Base-by-base conservation (phyloP, 495 filamentous ascomycete species). In the Chaetomium cochliodes region DNA sequence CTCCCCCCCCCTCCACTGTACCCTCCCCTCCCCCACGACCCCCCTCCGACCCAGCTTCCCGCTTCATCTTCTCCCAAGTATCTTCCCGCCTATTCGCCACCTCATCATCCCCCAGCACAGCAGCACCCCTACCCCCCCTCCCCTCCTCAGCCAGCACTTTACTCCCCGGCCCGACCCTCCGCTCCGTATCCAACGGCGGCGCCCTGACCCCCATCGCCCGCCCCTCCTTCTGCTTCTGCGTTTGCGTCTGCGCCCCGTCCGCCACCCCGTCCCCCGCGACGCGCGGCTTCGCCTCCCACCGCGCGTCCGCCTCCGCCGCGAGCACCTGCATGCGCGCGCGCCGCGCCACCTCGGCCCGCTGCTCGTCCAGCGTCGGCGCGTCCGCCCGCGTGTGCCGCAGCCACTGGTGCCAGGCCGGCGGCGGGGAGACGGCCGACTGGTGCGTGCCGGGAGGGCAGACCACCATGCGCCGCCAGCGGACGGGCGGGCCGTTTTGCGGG, bases 401-500 rank as follows among this genome's bases (percentile, higher is more conserved):
- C 94, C 94, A 98, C 74, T 97, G 93, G 74, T 93, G 91, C 94
- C 94, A 98, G 79, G 89, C 87, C 1, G 93, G 90, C 78, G 79
- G 68, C 62, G 81, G 72, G 9, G 65, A 62, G 37, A 96, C 85
- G 58, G 93, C 88, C 69, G 80, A 81, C 73, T 84, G 85, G 68
- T 91, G 88, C 2, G 84, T 85, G 56, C 80, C 79, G 0, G 80
- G 78, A 0, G 79, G 81, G 68, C 78, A 90, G 64, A 87, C 79
- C n/a, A 96, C 89, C 37, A 97, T 96, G 62, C 83, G 81, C 7
- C 83, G 78, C 74, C 77, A 76, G 50, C 77, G 77, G 12, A 44
- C 9, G 23, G 60, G 23, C 0, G 52, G 12, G n/a, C n/a, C n/a
- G 23, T 37, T 7, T 3, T 13, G 2, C 52, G 50, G 25, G 54